Percentiles rank a stretch among this genome's conserved stretches.
phyloP scores from a whole-genome alignment of 2,329 filamentous ascomycete species.

The Aspergillus floridensis region DNA sequence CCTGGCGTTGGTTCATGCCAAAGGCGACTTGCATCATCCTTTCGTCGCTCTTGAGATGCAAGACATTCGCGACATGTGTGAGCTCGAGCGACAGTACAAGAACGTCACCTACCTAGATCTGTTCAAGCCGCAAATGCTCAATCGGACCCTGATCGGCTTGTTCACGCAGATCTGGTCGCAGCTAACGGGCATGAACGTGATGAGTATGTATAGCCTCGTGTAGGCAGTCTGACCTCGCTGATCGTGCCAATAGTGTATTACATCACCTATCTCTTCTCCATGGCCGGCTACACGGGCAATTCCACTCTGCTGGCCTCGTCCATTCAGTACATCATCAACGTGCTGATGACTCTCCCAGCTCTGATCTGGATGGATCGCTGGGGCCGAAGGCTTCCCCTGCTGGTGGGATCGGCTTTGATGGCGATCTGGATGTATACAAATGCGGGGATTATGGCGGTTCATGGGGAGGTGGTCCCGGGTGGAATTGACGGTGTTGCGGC shows the following conservation, averaged over 20 bases:
- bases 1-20: slow-evolving; percentile 58
- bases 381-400: slow-evolving; percentile 67
- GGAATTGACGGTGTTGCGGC: slow-evolving; percentile 34
- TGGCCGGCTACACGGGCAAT: slow-evolving; percentile 64
- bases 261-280: slow-evolving; percentile 67
- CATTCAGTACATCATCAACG: slow-evolving; percentile 77
- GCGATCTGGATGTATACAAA: slow-evolving; percentile 45
- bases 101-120: slow-evolving; percentile 71
- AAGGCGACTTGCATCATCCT: slow-evolving; percentile 62
- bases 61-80: slow-evolving; percentile 70
- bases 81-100: slow-evolving; percentile 68
- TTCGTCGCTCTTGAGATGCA: slow-evolving; percentile 67
- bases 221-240: not conserved
- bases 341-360: slow-evolving; percentile 73
- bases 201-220: slow-evolving; percentile 42
- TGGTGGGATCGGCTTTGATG: slow-evolving; percentile 67
- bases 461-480: slow-evolving; percentile 42
- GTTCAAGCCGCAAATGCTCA: slow-evolving; percentile 70
- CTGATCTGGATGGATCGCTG: slow-evolving; percentile 72
- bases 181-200: slow-evolving; percentile 73
- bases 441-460: slow-evolving; percentile 39
- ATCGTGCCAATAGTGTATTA: slow-evolving; percentile 56
- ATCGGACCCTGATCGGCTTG: slow-evolving; percentile 68
- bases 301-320: slow-evolving; percentile 63
- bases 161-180: slow-evolving; percentile 76